A percentile compares a stretch with the other conserved stretches of the same genome.
phyloP scores from a whole-genome alignment of 331 rosid genomes.

The Malus hybrid region DNA sequence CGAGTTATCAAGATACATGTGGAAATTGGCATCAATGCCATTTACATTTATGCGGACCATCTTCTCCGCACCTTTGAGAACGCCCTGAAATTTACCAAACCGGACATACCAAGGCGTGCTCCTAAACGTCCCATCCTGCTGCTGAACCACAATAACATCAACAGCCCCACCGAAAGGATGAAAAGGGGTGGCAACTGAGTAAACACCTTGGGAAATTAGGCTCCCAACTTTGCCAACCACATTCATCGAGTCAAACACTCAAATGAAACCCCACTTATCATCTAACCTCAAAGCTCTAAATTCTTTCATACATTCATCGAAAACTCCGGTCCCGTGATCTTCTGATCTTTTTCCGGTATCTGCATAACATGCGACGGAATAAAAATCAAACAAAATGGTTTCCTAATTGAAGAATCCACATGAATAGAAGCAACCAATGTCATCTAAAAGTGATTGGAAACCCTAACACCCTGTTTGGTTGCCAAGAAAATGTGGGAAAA shows the following conservation, averaged over 20 bases:
- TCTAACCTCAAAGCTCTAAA: slow-evolving; percentile 17
- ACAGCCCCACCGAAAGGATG: slow-evolving; percentile 99
- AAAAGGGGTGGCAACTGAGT: slow-evolving; percentile 91
- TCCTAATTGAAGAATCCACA: not conserved
- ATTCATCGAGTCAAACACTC: slow-evolving; percentile 48
- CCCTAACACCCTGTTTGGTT: slow-evolving; percentile 1
- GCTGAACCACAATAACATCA: slow-evolving; percentile 92
- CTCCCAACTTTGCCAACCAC: slow-evolving; percentile 89
- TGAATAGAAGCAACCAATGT: not conserved
- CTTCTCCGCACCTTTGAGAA: slow-evolving; percentile 82
- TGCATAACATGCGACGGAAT: slow-evolving; percentile 21
- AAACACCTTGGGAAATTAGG: slow-evolving; percentile 77
- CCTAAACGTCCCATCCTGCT: slow-evolving; percentile 82
- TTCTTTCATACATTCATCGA: slow-evolving; percentile 5
- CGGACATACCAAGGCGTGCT: slow-evolving; percentile 94
- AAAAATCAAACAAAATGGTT: not conserved
- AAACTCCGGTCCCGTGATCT: slow-evolving; percentile 13
- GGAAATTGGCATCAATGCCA: slow-evolving; percentile 73
- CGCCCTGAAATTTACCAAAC: slow-evolving; percentile 97
- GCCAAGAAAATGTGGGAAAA: not conserved
- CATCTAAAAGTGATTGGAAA: not conserved
- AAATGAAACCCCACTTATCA: slow-evolving; percentile 14
- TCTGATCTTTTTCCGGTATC: slow-evolving; percentile 28
- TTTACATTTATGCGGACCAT: slow-evolving; percentile 69
- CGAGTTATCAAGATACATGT: slow-evolving; percentile 88